Percentiles rank a stretch among this genome's conserved stretches.
These are phyloP conservation scores for Uronychia setigera DNA, from an alignment of 73 alveolate species.

Conservation along the genomic window DNA sequence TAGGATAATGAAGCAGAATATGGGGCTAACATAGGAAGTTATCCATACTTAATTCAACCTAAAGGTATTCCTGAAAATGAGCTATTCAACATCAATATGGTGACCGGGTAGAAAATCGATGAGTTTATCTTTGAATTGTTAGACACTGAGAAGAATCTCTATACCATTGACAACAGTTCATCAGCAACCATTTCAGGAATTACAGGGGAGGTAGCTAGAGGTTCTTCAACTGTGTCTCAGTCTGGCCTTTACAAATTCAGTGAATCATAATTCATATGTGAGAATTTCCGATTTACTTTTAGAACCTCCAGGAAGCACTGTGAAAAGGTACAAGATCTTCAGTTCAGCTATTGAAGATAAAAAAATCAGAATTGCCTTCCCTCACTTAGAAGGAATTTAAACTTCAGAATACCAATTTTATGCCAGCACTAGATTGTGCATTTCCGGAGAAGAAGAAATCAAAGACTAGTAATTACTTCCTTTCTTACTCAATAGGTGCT, in stretches of 20 bases:
- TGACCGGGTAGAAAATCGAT: not conserved
- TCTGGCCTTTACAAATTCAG: too few relatives aligned
- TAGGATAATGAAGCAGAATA: not conserved
- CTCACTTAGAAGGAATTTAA: not conserved
- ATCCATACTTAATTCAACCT: not conserved
- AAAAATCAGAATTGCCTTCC: not conserved
- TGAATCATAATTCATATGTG: too few relatives aligned
- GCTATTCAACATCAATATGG: not conserved
- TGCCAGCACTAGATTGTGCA: not conserved
- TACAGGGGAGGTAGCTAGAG: not conserved
- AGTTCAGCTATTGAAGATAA: not conserved
- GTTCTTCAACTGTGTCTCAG: not conserved
- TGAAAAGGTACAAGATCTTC: not conserved
- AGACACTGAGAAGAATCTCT: not conserved
- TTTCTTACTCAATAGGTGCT: too few relatives aligned
- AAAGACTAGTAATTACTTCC: too few relatives aligned
- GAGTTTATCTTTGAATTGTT: not conserved
- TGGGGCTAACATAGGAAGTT: constrained; percentile 3
- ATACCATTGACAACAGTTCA: not conserved
- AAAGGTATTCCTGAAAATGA: not conserved
- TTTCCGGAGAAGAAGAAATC: not conserved
- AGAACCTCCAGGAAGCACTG: not conserved
- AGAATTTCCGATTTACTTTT: too few relatives aligned
- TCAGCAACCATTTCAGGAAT: not conserved
- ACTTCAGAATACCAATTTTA: not conserved